phyloP scores from a whole-genome alignment of 1,139 yeast species.

The Hansenula sp. region DNA sequence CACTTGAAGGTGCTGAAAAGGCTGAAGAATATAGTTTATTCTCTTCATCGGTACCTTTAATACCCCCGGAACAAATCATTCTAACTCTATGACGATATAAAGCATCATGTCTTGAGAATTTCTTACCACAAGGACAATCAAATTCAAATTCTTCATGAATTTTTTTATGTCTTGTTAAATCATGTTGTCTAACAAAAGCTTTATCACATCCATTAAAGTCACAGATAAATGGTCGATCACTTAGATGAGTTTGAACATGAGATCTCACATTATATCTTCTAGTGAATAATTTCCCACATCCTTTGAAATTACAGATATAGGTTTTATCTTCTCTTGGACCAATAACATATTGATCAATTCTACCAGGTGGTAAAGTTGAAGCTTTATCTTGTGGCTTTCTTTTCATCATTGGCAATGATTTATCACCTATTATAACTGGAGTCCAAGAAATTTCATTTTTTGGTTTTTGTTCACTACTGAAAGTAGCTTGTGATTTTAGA shows the following conservation, averaged over 20 bases:
- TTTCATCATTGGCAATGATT: slow-evolving; percentile 5
- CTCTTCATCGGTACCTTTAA: slow-evolving; percentile 14
- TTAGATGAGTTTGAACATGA: slow-evolving; percentile 93
- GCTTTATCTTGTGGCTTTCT: slow-evolving; percentile 35
- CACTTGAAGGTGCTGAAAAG: neutral
- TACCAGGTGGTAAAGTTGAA: slow-evolving; percentile 85
- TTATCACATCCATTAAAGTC: slow-evolving; percentile 58
- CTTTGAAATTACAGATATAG: slow-evolving; percentile 71
- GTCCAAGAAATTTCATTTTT: slow-evolving; percentile 14
- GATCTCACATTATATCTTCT: slow-evolving; percentile 93
- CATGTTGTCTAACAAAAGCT: slow-evolving; percentile 87
- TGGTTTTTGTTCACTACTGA: slow-evolving; percentile 16
- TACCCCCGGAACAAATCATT: slow-evolving; percentile 60
- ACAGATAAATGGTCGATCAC: slow-evolving; percentile 86
- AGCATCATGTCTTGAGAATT: slow-evolving; percentile 87
- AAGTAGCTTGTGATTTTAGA: slow-evolving; percentile 27
- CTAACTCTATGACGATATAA: slow-evolving; percentile 75
- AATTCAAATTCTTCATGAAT: slow-evolving; percentile 78
- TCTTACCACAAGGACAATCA: slow-evolving; percentile 87
- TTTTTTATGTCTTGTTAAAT: slow-evolving; percentile 83
- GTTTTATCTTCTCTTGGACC: slow-evolving; percentile 72
- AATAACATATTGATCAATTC: slow-evolving; percentile 75
- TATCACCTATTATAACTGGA: slow-evolving; percentile 13
- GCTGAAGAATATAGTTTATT: slow-evolving; percentile 6
- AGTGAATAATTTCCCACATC: slow-evolving; percentile 81